Evolutionary conservation across 2,329 filamentous ascomycete species (phyloP).

Genomic region (Cordyceps javanica): DNA sequence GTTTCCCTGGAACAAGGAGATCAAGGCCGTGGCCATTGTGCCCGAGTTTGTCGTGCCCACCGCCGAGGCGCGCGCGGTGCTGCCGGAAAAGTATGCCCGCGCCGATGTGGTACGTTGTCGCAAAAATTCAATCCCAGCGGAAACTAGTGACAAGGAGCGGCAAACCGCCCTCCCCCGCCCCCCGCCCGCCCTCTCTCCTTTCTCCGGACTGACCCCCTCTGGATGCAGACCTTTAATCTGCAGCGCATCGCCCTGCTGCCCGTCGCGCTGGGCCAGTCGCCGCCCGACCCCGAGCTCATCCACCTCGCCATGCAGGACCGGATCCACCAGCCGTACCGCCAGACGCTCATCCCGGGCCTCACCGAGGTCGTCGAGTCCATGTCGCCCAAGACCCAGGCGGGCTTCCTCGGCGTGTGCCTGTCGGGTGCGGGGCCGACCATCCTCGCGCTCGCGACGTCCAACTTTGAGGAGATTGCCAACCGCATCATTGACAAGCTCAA

Average conservation of each 20-base stretch:
- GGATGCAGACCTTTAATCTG: constrained; percentile 75
- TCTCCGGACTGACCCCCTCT: too few relatives aligned
- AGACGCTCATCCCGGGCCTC: constrained; percentile 84
- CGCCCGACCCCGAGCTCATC: constrained; percentile 88
- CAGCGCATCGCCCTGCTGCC: constrained; percentile 89
- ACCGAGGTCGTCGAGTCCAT: constrained; percentile 87
- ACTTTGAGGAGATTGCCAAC: constrained; percentile 81
- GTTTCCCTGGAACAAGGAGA: constrained; percentile 87
- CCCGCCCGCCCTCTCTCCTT: too few relatives aligned
- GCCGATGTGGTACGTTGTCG: constrained; percentile 66
- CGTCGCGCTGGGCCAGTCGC: constrained; percentile 80
- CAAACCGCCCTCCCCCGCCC: too few relatives aligned
- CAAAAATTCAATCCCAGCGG: too few relatives aligned
- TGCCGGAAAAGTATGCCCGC: constrained; percentile 73
- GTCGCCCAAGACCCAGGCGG: constrained; percentile 78
- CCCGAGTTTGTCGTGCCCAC: constrained; percentile 96
- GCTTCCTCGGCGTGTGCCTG: constrained; percentile 87
- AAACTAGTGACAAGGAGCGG: too few relatives aligned
- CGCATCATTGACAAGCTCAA: constrained; percentile 71
- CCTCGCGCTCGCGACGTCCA: constrained; percentile 80
- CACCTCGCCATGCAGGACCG: constrained; percentile 98
- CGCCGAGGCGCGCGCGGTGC: constrained; percentile 77
- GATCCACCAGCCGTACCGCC: constrained; percentile 93
- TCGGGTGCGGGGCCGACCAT: constrained; percentile 95
- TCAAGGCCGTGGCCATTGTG: constrained; percentile 95